Evolutionary conservation across 139 green algal genomes (phyloP), one percentile per base, ranked within the genome.

Genomic region (Chlamydomonas incerta): DNA sequence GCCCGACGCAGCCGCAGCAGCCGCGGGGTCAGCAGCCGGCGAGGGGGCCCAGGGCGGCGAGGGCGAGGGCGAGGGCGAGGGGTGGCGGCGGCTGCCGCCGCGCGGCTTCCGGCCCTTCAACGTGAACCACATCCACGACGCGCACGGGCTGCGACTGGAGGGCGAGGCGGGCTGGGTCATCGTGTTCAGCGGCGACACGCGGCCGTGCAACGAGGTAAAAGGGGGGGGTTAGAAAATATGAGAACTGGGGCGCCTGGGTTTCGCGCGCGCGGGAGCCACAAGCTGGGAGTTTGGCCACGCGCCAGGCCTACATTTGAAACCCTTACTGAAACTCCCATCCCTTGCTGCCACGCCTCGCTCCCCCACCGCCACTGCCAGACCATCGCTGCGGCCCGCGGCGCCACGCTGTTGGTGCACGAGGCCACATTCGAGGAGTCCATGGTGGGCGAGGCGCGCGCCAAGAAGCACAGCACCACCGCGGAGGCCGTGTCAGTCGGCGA

Each of bases 391-490:
- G 97, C 98, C 20, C 82, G 87, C 28, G 93, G 91, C 24, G 96
- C 93, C 29, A 97, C 92, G 9, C 63, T 99, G 74, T 88, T 99
- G 57, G 94, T 99, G 14, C 98, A 99, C 86, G 98, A 99, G 88
- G 97, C 97, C 13, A 99, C 98, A 0, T 99, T 99, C 87, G 98
- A 99, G 75, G 93, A 99, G 76, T 91, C 88, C 1, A 91, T 99
- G 90, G 85, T 93, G 34, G 92, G 92, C 34, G 98, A 99, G 75
- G 98, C 98, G 15, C 17, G 93, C 4, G 90, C 89, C 46, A 99
- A 99, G 93, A 87, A 88, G 37, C 98, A 99, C 93, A 96, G 90
- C 90, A 97, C 96, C 34, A 97, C 93, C 8, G 79, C 81, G 21
- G 97, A 99, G 82, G 98, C 97, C 37, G 82, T 99, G 35, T 60